phyloP scores from a whole-genome alignment of 352 stramenopile species.

The Globisporangium acanthophoron region DNA sequence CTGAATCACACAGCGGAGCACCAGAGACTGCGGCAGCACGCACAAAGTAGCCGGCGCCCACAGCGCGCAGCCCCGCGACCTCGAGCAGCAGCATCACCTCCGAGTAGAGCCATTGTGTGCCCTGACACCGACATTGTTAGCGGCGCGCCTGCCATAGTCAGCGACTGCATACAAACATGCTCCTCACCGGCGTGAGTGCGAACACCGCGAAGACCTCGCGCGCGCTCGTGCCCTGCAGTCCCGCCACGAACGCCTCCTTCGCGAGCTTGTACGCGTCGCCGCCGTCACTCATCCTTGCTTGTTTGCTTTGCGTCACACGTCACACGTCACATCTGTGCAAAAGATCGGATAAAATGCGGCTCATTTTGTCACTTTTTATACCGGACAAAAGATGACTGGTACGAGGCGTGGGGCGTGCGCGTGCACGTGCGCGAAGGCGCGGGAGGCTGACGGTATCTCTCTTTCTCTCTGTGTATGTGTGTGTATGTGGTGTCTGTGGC shows the following conservation, averaged over 20 bases:
- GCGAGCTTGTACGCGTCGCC: conserved; percentile 79
- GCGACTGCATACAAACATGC: background rate
- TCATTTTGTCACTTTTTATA: no score
- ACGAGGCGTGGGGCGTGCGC: conserved; percentile 12
- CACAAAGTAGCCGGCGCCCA: conserved; percentile 53
- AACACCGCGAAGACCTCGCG: conserved; percentile 75
- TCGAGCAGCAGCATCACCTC: conserved; percentile 74
- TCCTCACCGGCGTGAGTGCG: conserved; percentile 57
- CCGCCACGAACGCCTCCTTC: conserved; percentile 78
- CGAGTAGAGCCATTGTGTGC: conserved; percentile 78
- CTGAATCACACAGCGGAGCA: background rate
- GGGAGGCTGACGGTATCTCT: background rate
- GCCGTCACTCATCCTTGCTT: conserved; percentile 16
- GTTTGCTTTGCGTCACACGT: background rate
- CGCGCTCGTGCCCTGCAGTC: conserved; percentile 59
- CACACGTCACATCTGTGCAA: background rate
- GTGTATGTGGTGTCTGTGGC: background rate
- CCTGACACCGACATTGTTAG: conserved; percentile 18
- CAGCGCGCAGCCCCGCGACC: conserved; percentile 45
- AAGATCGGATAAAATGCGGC: background rate
- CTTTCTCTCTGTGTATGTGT: background rate
- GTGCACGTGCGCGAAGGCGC: background rate
- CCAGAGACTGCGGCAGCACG: conserved; percentile 1
- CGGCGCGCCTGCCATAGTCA: no score
- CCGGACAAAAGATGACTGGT: conserved; percentile 42